Base-by-base conservation (phyloP, 208 protist genomes). In the Trypanosoma lewisi region DNA sequence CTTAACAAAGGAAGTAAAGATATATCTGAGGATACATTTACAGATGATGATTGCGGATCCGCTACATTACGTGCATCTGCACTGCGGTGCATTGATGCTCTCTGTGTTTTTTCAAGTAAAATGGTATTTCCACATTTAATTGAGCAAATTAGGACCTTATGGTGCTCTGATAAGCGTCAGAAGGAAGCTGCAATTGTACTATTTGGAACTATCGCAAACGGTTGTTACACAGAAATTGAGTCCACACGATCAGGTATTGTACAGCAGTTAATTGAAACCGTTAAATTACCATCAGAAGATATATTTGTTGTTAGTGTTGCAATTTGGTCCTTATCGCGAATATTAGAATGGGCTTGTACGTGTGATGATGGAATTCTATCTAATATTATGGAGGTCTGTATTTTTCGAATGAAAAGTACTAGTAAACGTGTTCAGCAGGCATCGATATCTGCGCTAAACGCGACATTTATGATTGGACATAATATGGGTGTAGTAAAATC, bases 241-340 rank as follows among this genome's bases (percentile, higher is more conserved):
- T 19, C 25, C 1, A 52, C 63, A 27, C 70, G 93, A 31, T 48
- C 67, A 42, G 56, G 51, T 14, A 16, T 93, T 57, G 70, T 73
- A 19, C 47, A 61, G 21, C 78, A 93, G 55, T 70, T 95, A 12
- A 30, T 81, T 27, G 45, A 55, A 21, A 71, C 88, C 54, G 71
- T 77, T 45, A 54, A 42, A n/a, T 78, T 79, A 54, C 47, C 59
- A 25, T 67, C 60, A 27, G 82, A 89, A 50, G 77, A 93, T 58
- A 74, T 93, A 42, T 95, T 87, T 65, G 86, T 95, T 11, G 72
- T 71, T n/a, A 95, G 89, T 58, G 91, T 95, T 47, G 83, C 89
- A 14, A 52, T 80, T 51, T 95, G 89, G 86, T 76, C 79, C 19
- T 75, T 95, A n/a, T 90, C 83, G 8, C 81, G 84, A 8, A 57